A percentile compares a stretch with the other conserved stretches of the same genome.
These are phyloP conservation scores for Wallacemonas sp. DNA, from an alignment of 208 protist species.

Conservation along the genomic window DNA sequence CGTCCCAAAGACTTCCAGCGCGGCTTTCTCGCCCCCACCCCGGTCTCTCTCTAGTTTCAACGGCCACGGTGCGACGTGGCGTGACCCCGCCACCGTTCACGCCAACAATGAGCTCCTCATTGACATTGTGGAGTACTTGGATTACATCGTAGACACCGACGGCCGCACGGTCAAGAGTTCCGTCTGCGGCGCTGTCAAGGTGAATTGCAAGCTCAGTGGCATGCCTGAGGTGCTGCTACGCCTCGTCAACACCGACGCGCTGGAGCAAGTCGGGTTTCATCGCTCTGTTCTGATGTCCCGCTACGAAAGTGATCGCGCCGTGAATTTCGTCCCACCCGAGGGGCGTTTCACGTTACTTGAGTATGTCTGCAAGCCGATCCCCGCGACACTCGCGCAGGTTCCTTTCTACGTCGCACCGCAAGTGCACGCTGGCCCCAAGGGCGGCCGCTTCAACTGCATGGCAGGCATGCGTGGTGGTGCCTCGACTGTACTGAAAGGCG, in stretches of 20 bases:
- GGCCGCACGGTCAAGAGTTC: conserved; percentile 56
- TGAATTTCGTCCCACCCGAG: conserved; percentile 91
- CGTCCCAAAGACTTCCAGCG: not conserved
- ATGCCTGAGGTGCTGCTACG: conserved; percentile 87
- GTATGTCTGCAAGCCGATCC: conserved; percentile 69
- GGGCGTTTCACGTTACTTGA: conserved; percentile 87
- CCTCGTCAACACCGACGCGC: conserved; percentile 58
- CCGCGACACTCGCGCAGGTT: conserved; percentile 27
- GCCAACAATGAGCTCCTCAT: conserved; percentile 92
- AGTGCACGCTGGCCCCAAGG: conserved; percentile 62
- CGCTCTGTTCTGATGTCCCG: conserved; percentile 77
- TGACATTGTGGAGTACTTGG: conserved; percentile 88
- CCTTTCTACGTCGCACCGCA: conserved; percentile 92
- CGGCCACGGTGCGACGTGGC: conserved; percentile 70
- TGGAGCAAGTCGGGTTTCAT: conserved; percentile 88
- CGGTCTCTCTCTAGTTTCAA: conserved; percentile 7
- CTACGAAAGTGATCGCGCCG: conserved; percentile 67
- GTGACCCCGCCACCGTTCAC: conserved; percentile 69
- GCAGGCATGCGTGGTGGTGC: conserved; percentile 51
- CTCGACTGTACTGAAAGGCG: conserved; percentile 22
- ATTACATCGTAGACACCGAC: conserved; percentile 83
- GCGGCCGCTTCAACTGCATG: conserved; percentile 90
- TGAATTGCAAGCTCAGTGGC: conserved; percentile 86
- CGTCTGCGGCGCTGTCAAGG: conserved; percentile 76
- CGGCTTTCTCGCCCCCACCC: conserved; percentile 7